Evolutionary conservation across 352 stramenopile species (phyloP).

Genomic region (Phytophthora rubi): DNA sequence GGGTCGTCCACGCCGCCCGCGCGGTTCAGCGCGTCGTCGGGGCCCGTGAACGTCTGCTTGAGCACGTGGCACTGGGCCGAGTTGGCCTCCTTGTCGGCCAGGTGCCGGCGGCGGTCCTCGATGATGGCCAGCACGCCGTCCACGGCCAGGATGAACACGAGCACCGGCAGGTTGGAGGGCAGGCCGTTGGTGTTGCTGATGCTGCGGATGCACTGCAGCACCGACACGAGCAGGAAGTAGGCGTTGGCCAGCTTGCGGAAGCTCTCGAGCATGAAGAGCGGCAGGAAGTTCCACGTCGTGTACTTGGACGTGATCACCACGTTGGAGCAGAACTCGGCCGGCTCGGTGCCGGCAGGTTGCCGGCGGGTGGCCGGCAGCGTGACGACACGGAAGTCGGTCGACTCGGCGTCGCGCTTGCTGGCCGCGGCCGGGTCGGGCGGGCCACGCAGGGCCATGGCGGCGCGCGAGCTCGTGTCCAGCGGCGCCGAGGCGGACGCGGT

Average conservation of each 20-base stretch:
- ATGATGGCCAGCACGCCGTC: slow-evolving; percentile 86
- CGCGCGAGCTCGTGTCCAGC: slow-evolving; percentile 1
- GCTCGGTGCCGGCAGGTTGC: slow-evolving; percentile 13
- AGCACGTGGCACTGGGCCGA: slow-evolving; percentile 70
- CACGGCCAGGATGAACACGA: slow-evolving; percentile 91
- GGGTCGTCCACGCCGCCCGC: slow-evolving; percentile 43
- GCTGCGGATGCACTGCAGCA: slow-evolving; percentile 75
- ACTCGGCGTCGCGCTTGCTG: slow-evolving; percentile 30
- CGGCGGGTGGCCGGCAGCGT: slow-evolving; percentile 45
- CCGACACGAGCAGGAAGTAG: slow-evolving; percentile 93
- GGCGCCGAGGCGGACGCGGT: slow-evolving; percentile 5
- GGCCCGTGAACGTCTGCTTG: slow-evolving; percentile 53
- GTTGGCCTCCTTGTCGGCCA: slow-evolving; percentile 87
- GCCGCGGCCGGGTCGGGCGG: slow-evolving; percentile 8
- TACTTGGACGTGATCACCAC: slow-evolving; percentile 94
- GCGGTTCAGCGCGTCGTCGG: slow-evolving; percentile 29
- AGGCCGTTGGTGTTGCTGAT: slow-evolving; percentile 89
- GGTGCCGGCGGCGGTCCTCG: slow-evolving; percentile 83
- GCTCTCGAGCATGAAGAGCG: slow-evolving; percentile 88
- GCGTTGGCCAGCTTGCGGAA: slow-evolving; percentile 91
- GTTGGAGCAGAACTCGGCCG: slow-evolving; percentile 74
- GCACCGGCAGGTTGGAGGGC: slow-evolving; percentile 82
- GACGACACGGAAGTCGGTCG: slow-evolving; percentile 61
- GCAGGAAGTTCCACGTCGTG: slow-evolving; percentile 89
- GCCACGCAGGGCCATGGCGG: slow-evolving; percentile 14